These are phyloP conservation scores for Stemphylium vesicarium DNA, from an alignment of 2,329 filamentous ascomycete species.

Conservation along the genomic window DNA sequence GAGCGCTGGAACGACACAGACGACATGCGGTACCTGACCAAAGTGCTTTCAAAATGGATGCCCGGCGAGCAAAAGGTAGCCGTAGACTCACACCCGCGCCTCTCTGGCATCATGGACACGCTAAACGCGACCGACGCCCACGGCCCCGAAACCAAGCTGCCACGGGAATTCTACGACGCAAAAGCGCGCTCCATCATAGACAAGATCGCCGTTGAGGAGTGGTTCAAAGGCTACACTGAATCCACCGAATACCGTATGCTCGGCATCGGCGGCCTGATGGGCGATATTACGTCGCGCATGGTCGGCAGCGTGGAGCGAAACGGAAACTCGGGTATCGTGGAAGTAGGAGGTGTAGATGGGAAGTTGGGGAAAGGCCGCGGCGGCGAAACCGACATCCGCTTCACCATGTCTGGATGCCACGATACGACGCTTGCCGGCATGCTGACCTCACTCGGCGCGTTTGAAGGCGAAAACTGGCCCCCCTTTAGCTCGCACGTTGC, in stretches of 20 bases:
- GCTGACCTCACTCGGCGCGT: conserved; percentile 79
- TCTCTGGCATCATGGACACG: conserved; percentile 93
- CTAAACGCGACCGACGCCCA: conserved; percentile 89
- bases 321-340: conserved; percentile 49
- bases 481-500: conserved; percentile 93
- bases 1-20: conserved; percentile 63
- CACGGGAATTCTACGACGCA: conserved; percentile 84
- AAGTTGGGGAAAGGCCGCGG: conserved; percentile 51
- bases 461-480: conserved; percentile 78
- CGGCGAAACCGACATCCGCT: conserved; percentile 65
- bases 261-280: conserved; percentile 84
- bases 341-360: conserved; percentile 45
- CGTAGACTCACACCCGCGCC: conserved; percentile 81
- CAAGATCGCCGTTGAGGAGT: conserved; percentile 82
- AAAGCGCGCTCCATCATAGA: conserved; percentile 73
- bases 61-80: conserved; percentile 71
- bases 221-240: conserved; percentile 87
- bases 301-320: conserved; percentile 44
- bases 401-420: conserved; percentile 85
- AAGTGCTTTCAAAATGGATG: conserved; percentile 84
- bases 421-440: conserved; percentile 89
- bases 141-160: conserved; percentile 77
- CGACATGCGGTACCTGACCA: conserved; percentile 85
- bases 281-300: conserved; percentile 72
- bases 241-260: conserved; percentile 85